phyloP scores from a whole-genome alignment of 148 eudicot species.

The Nepenthes mirabilis region DNA sequence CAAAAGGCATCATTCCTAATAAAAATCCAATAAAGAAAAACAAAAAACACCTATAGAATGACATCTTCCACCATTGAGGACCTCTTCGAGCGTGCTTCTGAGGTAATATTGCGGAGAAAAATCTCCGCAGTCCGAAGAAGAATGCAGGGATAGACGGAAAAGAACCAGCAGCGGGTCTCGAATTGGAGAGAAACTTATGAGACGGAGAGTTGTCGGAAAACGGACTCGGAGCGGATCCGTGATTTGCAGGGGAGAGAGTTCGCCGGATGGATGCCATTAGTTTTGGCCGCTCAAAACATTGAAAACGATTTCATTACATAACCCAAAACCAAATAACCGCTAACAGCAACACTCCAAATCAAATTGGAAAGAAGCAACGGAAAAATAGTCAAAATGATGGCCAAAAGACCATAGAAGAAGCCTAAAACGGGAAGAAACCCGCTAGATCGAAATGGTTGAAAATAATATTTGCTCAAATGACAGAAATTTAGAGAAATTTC shows the following conservation, averaged over 20 bases:
- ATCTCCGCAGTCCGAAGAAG: slow-evolving; percentile 16
- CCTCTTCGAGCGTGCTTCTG: slow-evolving; percentile 12
- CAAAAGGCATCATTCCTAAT: slow-evolving; percentile 57
- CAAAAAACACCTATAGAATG: slow-evolving; percentile 40
- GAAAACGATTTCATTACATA: no score
- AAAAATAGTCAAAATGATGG: no score
- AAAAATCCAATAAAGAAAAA: slow-evolving; percentile 60
- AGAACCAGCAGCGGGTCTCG: slow-evolving; percentile 6
- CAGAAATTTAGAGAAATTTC: no score
- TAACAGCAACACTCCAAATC: no score
- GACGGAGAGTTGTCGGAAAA: slow-evolving; percentile 38
- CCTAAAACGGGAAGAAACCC: no score
- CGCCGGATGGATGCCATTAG: slow-evolving; percentile 85
- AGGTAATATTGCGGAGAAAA: slow-evolving; percentile 18
- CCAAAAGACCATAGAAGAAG: no score
- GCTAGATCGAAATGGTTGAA: no score
- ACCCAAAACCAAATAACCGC: no score
- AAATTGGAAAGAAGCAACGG: no score
- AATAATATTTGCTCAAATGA: no score
- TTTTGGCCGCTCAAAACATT: neutral
- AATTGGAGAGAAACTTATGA: slow-evolving; percentile 27
- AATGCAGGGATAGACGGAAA: slow-evolving; percentile 12
- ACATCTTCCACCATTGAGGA: slow-evolving; percentile 30
- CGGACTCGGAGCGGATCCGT: slow-evolving; percentile 30
- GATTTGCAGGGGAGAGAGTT: slow-evolving; percentile 48